Base-by-base conservation (phyloP, 345 rosid genomes). In the Corchorus capsularis region DNA sequence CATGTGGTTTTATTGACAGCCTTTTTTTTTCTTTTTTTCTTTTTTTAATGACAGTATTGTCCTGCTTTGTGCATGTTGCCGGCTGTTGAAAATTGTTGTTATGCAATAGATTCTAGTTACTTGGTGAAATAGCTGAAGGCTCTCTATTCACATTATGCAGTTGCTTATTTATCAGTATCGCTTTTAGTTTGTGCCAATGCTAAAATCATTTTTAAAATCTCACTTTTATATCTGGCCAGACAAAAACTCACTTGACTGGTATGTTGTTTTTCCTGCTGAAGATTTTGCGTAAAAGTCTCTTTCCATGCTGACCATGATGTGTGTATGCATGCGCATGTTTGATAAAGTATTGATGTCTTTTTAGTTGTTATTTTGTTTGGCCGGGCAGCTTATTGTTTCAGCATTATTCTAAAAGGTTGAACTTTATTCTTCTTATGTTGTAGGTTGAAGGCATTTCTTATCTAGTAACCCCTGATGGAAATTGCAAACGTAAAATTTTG, bases 361-460 rank as follows among this genome's bases (percentile, higher is more conserved):
- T 55, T 60, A n/a, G 43, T 75, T 20, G 72, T 70, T 53, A 54
- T 14, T 63, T 45, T 52, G 46, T 52, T 52, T 34, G 52, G 47
- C 6, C 15, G 54, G 11, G 22, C 17, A 19, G 73, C 15, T 43
- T 60, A 27, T 72, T 43, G 17, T 75, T 80, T 82, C 34, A 76
- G 20, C 6, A 47, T 22, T 50, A 45, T 60, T 69, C 17, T 45
- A 35, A 59, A 52, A 69, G 71, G 41, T 77, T 70, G 53, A 75
- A 74, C 27, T 78, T 71, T 69, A 64, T 64, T 72, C 79, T 75
- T 69, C 75, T 77, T 67, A 43, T 61, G 71, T 80, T 80, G 64
- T 88, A 95, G 99, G 89, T 95, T 78, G 96, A 92, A 78, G 83
- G 78, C 74, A 74, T 88, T 85, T 89, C 91, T 75, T 77, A 65